Percentiles rank a stretch among this genome's conserved stretches.
Conservation (phyloP, 2,329 filamentous ascomycete species). For the Xylariaceae sp. region DNA sequence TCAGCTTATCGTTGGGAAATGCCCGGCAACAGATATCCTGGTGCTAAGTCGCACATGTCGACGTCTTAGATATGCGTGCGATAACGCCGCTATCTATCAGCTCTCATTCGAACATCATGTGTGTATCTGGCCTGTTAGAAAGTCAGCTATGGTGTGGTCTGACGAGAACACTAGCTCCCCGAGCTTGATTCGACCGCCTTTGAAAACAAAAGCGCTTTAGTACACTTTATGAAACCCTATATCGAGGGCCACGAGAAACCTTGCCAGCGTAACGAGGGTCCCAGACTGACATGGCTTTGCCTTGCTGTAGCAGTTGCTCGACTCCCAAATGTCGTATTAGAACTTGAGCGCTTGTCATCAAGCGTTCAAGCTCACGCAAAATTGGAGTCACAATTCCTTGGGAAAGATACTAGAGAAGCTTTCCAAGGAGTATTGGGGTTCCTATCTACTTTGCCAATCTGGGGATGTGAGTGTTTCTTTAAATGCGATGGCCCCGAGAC, state of each 20-base stretch:
- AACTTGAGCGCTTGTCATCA: conserved; percentile 10
- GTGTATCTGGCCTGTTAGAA: background rate
- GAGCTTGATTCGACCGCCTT: conserved; percentile 72
- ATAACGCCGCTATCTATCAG: conserved; percentile 14
- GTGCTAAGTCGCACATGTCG: conserved; percentile 17
- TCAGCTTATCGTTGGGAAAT: conserved; percentile 20
- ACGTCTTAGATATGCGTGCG: conserved; percentile 10
- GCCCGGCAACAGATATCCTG: conserved; percentile 15
- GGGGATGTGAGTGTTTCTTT: conserved; percentile 23
- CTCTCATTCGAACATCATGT: conserved; percentile 21
- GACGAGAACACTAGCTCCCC: conserved; percentile 42
- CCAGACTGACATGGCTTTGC: conserved; percentile 19
- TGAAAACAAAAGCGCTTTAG: conserved; percentile 57
- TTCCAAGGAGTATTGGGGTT: conserved; percentile 19
- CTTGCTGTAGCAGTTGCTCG: conserved; percentile 20
- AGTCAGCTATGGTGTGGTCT: background rate
- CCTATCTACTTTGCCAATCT: conserved; percentile 22
- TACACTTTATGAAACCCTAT: conserved; percentile 18
- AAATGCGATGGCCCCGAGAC: background rate
- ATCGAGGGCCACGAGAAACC: conserved; percentile 17
- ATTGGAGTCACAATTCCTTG: conserved; percentile 7
- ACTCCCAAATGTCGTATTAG: conserved; percentile 6
- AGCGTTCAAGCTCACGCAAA: conserved; percentile 6
- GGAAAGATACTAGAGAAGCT: conserved; percentile 11
- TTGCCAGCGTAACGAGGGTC: conserved; percentile 15